phyloP scores from a whole-genome alignment of 257 asterid genomes.

The Solanum boliviense region DNA sequence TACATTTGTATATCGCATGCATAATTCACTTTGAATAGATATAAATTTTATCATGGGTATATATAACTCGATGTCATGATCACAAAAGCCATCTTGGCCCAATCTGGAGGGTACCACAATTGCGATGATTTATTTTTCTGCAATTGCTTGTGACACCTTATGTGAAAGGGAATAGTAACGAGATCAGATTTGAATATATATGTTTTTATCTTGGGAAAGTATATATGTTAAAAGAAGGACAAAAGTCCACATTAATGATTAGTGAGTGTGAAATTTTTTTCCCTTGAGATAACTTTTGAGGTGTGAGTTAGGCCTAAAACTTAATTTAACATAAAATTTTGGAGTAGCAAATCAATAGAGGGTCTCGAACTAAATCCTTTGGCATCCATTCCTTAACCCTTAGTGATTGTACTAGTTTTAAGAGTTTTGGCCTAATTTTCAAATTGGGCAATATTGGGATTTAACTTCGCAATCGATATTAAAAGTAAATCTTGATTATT shows the following conservation, averaged over 20 bases:
- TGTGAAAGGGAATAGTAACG: neutral
- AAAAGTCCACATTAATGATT: too few relatives aligned
- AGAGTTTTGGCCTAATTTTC: too few relatives aligned
- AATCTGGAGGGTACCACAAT: neutral
- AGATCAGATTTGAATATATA: neutral
- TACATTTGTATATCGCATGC: too few relatives aligned
- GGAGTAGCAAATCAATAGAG: neutral
- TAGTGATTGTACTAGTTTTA: neutral
- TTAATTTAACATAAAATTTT: too few relatives aligned
- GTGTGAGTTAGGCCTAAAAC: too few relatives aligned
- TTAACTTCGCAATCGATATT: neutral
- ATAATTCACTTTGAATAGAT: too few relatives aligned
- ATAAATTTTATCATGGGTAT: too few relatives aligned
- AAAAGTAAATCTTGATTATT: too few relatives aligned
- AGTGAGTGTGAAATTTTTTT: too few relatives aligned
- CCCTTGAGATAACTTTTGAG: too few relatives aligned
- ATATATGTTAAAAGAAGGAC: too few relatives aligned
- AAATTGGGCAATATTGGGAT: neutral
- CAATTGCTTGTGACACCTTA: too few relatives aligned
- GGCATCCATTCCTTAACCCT: neutral
- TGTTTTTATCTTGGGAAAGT: neutral
- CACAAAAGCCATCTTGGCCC: neutral
- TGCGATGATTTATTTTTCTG: neutral
- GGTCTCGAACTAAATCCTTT: neutral
- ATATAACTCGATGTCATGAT: neutral